A percentile compares a stretch with the other conserved stretches of the same genome.
Evolutionary conservation across 306 rosid species (phyloP).

Genomic region (Trifolium repens): DNA sequence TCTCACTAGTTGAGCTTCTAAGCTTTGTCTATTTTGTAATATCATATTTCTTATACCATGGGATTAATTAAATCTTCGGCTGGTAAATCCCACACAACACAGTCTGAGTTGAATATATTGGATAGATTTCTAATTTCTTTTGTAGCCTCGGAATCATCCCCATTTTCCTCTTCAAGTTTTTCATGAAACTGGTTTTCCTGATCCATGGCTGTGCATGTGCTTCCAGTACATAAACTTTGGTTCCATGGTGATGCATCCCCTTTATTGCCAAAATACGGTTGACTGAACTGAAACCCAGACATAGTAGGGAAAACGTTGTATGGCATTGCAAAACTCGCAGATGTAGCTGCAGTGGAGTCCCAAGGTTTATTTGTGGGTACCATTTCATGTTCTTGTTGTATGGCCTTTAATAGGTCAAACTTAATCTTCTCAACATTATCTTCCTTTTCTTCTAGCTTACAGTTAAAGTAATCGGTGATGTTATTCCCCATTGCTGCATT

Average conservation of each 20-base stretch:
- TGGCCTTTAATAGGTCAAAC: constrained; percentile 72
- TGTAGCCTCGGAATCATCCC: constrained; percentile 60
- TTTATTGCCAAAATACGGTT: constrained; percentile 59
- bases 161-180: constrained; percentile 64
- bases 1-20: constrained; percentile 45
- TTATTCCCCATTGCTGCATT: constrained; percentile 44
- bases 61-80: constrained; percentile 82
- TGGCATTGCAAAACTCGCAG: constrained; percentile 54
- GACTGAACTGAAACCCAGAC: constrained; percentile 62
- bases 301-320: constrained; percentile 68
- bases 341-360: constrained; percentile 60
- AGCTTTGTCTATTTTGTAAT: constrained; percentile 35
- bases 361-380: constrained; percentile 61
- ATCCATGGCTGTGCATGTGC: constrained; percentile 78
- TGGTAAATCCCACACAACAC: constrained; percentile 86
- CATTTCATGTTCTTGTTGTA: constrained; percentile 72
- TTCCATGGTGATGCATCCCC: constrained; percentile 81
- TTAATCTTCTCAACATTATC: constrained; percentile 71
- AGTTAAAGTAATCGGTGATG: constrained; percentile 49
- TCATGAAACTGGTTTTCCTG: constrained; percentile 64
- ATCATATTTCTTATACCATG: constrained; percentile 53
- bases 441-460: constrained; percentile 58
- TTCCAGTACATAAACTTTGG: constrained; percentile 82
- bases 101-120: constrained; percentile 74
- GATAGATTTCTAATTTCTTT: constrained; percentile 71